Evolutionary conservation across 257 asterid genomes (phyloP).

Genomic region (Salvia miltiorrhiza): DNA sequence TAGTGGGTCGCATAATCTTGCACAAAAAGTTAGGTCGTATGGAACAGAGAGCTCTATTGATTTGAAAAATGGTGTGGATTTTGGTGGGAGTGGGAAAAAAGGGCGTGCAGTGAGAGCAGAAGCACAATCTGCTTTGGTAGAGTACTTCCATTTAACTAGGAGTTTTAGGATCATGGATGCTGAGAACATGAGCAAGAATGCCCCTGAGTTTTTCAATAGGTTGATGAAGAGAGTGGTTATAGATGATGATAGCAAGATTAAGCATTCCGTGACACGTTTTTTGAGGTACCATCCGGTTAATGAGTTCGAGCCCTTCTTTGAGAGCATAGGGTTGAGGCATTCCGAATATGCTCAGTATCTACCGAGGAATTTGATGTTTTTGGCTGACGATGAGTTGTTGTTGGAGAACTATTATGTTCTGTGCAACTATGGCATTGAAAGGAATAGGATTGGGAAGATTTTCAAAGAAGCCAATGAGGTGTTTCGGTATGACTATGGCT

Average conservation of each 20-base stretch:
- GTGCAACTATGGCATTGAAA: slow-evolving; percentile 56
- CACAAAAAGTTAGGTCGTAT: slow-evolving; percentile 32
- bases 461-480: slow-evolving; percentile 52
- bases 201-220: slow-evolving; percentile 52
- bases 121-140: slow-evolving; percentile 63
- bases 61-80: slow-evolving; percentile 3
- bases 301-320: slow-evolving; percentile 86
- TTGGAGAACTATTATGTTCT: slow-evolving; percentile 57
- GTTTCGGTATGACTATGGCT: slow-evolving; percentile 42
- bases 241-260: slow-evolving; percentile 27
- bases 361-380: slow-evolving; percentile 55
- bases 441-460: slow-evolving; percentile 57
- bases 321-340: slow-evolving; percentile 69
- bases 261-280: slow-evolving; percentile 44
- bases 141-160: slow-evolving; percentile 73
- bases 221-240: slow-evolving; percentile 42
- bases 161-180: slow-evolving; percentile 65
- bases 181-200: slow-evolving; percentile 63
- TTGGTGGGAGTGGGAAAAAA: slow-evolving; percentile 16
- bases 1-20: slow-evolving; percentile 30
- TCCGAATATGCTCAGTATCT: slow-evolving; percentile 46
- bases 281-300: slow-evolving; percentile 81
- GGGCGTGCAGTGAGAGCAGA: slow-evolving; percentile 35
- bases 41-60: slow-evolving; percentile 25
- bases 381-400: slow-evolving; percentile 59